Conservation (phyloP, 129 eudicot species). For the Pittosporum tobira region DNA sequence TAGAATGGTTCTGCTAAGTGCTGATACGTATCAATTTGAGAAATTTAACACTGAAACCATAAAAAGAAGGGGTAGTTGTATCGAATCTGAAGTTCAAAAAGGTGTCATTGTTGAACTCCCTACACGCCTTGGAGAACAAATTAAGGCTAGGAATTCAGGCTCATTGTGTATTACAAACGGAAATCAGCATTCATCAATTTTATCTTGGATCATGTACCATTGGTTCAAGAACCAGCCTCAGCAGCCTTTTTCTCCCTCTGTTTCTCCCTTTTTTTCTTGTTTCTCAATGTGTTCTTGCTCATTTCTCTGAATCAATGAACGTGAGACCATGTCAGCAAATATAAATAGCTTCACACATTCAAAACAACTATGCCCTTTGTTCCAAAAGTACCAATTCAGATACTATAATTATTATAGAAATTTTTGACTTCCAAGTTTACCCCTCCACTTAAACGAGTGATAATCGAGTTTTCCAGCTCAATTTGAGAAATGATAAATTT, state of each 20-base stretch:
- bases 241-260: conserved; percentile 87
- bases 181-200: background rate
- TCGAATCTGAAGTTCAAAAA: background rate
- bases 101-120: background rate
- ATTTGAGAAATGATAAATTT: background rate
- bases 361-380: background rate
- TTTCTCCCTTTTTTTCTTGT: conserved; percentile 94
- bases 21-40: no score
- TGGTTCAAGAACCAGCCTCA: conserved; percentile 43
- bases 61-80: background rate
- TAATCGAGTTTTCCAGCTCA: background rate
- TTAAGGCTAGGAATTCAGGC: background rate
- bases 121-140: background rate
- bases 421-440: background rate
- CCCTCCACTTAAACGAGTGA: background rate
- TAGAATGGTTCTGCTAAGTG: no score
- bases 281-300: conserved; percentile 86
- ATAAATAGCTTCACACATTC: background rate
- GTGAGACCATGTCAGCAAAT: background rate
- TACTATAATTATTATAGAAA: no score
- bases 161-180: background rate
- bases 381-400: background rate
- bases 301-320: conserved; percentile 37
- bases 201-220: conserved; percentile 12
- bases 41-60: background rate